Evolutionary conservation across 257 asterid species (phyloP).

Genomic region (Buddleja alternifolia): DNA sequence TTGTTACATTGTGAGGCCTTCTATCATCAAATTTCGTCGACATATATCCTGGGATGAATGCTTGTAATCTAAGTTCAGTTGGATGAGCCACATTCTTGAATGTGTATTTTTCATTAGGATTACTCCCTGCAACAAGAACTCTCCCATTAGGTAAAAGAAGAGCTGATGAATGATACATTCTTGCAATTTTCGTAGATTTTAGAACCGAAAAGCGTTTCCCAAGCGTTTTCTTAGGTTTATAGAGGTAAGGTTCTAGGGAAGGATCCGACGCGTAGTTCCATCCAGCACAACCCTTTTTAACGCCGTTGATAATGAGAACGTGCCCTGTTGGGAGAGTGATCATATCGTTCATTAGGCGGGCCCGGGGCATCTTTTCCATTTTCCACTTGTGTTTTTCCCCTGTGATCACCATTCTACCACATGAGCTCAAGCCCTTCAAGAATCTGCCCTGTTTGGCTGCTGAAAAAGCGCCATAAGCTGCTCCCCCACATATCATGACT

Average conservation of each 20-base stretch:
- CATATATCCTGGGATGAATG: slow-evolving; percentile 54
- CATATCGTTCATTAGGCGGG: slow-evolving; percentile 63
- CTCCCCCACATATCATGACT: slow-evolving; percentile 76
- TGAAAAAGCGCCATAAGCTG: slow-evolving; percentile 40
- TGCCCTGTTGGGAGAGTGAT: slow-evolving; percentile 62
- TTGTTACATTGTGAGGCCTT: slow-evolving; percentile 50
- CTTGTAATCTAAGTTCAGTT: slow-evolving; percentile 63
- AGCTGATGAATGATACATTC: slow-evolving; percentile 67
- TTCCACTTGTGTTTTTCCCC: slow-evolving; percentile 54
- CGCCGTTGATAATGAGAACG: slow-evolving; percentile 70
- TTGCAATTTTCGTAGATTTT: slow-evolving; percentile 49
- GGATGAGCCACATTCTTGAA: slow-evolving; percentile 46
- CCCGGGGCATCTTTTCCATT: slow-evolving; percentile 65
- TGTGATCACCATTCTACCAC: slow-evolving; percentile 72
- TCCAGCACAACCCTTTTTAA: slow-evolving; percentile 51
- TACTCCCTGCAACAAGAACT: slow-evolving; percentile 64
- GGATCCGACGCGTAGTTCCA: slow-evolving; percentile 43
- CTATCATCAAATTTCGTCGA: slow-evolving; percentile 32
- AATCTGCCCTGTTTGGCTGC: slow-evolving; percentile 42
- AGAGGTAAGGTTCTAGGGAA: slow-evolving; percentile 52
- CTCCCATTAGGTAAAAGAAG: slow-evolving; percentile 61
- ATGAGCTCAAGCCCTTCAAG: slow-evolving; percentile 44
- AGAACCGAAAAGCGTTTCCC: slow-evolving; percentile 48
- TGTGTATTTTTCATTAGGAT: slow-evolving; percentile 49
- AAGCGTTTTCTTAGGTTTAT: slow-evolving; percentile 43